Conservation (phyloP, 1,139 yeast species). For the Sugiyamaella paludigena region DNA sequence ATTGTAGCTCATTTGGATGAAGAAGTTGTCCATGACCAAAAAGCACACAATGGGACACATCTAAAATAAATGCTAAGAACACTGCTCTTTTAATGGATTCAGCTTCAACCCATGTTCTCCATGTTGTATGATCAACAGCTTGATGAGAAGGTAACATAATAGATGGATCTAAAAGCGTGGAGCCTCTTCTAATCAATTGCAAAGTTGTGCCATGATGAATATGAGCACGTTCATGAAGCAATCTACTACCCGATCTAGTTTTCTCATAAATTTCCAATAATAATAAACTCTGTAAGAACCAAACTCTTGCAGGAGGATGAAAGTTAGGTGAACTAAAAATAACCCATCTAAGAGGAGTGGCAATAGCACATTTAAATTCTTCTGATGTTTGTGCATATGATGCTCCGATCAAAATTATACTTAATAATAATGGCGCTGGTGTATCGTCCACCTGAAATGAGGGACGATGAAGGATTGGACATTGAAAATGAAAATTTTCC, state of each 20-base stretch:
- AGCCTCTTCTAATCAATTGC: conserved; percentile 68
- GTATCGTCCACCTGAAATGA: conserved; percentile 55
- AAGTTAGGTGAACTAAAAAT: conserved; percentile 60
- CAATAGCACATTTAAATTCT: conserved; percentile 44
- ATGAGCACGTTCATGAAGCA: conserved; percentile 66
- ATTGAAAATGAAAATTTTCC: conserved; percentile 60
- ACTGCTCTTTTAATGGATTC: conserved; percentile 79
- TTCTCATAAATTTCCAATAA: conserved; percentile 68
- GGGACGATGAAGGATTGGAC: conserved; percentile 60
- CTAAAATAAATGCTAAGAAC: conserved; percentile 74
- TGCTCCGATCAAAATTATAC: conserved; percentile 57
- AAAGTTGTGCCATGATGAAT: conserved; percentile 76
- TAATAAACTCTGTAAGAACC: conserved; percentile 65
- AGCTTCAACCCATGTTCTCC: conserved; percentile 69
- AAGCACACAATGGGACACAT: conserved; percentile 70
- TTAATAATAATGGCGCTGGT: conserved; percentile 52
- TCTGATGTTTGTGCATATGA: conserved; percentile 19
- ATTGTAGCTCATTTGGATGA: conserved; percentile 66
- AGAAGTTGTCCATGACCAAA: conserved; percentile 73
- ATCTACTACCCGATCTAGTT: conserved; percentile 46
- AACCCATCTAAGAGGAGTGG: conserved; percentile 61
- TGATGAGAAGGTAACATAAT: conserved; percentile 24
- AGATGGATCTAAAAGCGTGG: conserved; percentile 44
- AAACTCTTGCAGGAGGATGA: conserved; percentile 53
- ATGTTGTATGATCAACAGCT: conserved; percentile 31